These are phyloP conservation scores for Aspergillus ibericus DNA, from an alignment of 2,329 filamentous ascomycete genomes.

Conservation along the genomic window DNA sequence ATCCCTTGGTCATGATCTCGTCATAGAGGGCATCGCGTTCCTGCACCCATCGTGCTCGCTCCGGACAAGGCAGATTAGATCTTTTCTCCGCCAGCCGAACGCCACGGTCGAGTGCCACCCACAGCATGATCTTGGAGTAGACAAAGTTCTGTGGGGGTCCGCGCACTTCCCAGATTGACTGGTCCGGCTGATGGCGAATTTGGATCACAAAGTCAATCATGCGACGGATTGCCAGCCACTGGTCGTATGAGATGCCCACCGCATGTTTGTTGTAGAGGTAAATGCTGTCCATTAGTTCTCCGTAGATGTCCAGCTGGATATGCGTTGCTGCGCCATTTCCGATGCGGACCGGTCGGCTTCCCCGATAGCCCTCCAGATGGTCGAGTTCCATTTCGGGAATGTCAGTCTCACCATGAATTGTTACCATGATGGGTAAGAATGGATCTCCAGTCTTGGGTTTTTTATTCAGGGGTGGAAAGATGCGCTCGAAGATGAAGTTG, in stretches of 20 bases:
- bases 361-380: constrained; percentile 71
- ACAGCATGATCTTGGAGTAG: constrained; percentile 81
- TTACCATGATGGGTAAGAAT: constrained; percentile 75
- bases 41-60: constrained; percentile 64
- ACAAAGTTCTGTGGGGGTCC: constrained; percentile 61
- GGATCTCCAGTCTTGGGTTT: constrained; percentile 57
- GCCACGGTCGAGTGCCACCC: constrained; percentile 76
- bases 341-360: constrained; percentile 70
- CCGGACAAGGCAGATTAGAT: constrained; percentile 68
- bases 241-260: constrained; percentile 73
- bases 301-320: constrained; percentile 73
- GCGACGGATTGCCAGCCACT: constrained; percentile 69
- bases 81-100: constrained; percentile 73
- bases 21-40: constrained; percentile 70
- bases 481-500: constrained; percentile 72
- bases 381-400: constrained; percentile 68
- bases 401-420: constrained; percentile 71
- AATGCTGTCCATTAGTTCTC: constrained; percentile 73
- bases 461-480: constrained; percentile 51
- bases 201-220: constrained; percentile 62
- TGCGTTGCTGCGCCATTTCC: constrained; percentile 77
- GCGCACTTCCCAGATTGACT: constrained; percentile 82
- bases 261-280: constrained; percentile 80
- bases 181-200: constrained; percentile 67
- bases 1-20: constrained; percentile 75